Evolutionary conservation across 208 protist genomes (phyloP), one percentile per base, ranked within the genome.

Genomic region (Trypanosoma avium): DNA sequence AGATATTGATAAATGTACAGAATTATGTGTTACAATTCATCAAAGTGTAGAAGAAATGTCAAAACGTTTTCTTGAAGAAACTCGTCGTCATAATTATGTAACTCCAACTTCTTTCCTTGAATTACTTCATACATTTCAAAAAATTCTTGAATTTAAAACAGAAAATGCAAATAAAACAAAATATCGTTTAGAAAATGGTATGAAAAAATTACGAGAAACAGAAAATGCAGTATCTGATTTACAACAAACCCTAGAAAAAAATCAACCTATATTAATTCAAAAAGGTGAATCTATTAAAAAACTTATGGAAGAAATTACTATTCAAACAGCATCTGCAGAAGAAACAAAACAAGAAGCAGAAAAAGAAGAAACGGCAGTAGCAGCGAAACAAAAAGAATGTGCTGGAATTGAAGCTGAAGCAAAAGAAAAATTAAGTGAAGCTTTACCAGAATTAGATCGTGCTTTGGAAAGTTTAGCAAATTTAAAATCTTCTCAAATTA

Each of bases 91-190:
- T 76, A 99, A 98, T 79, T 98, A 99, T 79, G 98, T 99, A 21
- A 99, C 98, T 27, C 98, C 98, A n/a, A 99, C 98, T 12, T 98
- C 92, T 9, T 99, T 99, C 81, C 82, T 99, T 4, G 97, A 99
- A 73, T 62, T 99, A 66, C 83, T 99, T 15, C 67, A 81, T 40
- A 96, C 90, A 5, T 98, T 99, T 68, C 73, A 83, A 22, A 61
- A 54, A 10, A 52, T 99, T 42, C 76, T 99, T 29, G 73, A 80
- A 45, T 77, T 75, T 22, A 86, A 97, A 67, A 88, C 83, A 29
- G 84, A 86, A 52, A 88, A 82, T 13, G 86, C 98, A 52, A 84
- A 81, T 26, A 77, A 65, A 17, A 86, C 79, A 13, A 84, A 93
- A 57, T 76, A 91, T 46, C 89, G 97, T 17, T 84, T 99, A 19